These are phyloP conservation scores for Excoecaria cochinchinensis DNA, from an alignment of 345 rosid species.

Conservation along the genomic window DNA sequence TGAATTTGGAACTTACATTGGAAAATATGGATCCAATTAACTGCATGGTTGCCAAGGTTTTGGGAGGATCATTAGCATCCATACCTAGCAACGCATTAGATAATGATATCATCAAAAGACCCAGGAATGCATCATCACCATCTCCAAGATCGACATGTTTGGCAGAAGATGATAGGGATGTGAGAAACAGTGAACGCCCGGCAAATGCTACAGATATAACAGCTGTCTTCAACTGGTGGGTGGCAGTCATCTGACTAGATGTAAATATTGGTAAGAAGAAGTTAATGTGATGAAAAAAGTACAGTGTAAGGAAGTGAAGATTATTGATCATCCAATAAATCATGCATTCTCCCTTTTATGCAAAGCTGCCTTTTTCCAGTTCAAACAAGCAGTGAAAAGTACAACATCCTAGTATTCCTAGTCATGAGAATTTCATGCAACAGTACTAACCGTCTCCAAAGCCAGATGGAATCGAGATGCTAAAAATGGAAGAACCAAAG, in stretches of 20 bases:
- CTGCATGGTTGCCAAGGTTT: slow-evolving; percentile 96
- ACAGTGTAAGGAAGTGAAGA: slow-evolving; percentile 13
- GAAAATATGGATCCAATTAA: slow-evolving; percentile 96
- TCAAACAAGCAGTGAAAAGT: neutral
- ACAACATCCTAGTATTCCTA: slow-evolving; percentile 4
- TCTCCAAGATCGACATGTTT: slow-evolving; percentile 53
- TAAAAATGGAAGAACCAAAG: slow-evolving; percentile 91
- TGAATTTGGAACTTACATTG: slow-evolving; percentile 59
- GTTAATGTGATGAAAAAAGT: slow-evolving; percentile 37
- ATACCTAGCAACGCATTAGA: slow-evolving; percentile 96
- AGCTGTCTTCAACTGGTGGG: slow-evolving; percentile 98
- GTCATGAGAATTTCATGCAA: slow-evolving; percentile 6
- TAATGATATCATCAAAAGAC: slow-evolving; percentile 74
- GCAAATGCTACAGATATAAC: slow-evolving; percentile 96
- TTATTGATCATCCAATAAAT: neutral
- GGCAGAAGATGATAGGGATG: slow-evolving; percentile 54
- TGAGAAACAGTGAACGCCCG: slow-evolving; percentile 82
- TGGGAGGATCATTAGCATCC: slow-evolving; percentile 99
- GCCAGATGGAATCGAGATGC: slow-evolving; percentile 94
- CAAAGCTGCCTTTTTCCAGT: neutral
- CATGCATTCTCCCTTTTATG: neutral
- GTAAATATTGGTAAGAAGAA: slow-evolving; percentile 42
- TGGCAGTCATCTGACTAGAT: slow-evolving; percentile 95
- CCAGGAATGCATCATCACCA: slow-evolving; percentile 45
- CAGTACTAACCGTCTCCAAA: slow-evolving; percentile 90